These are phyloP conservation scores for Rhizopogon sp. DNA, from an alignment of 768 basidiomycete species.

Conservation along the genomic window DNA sequence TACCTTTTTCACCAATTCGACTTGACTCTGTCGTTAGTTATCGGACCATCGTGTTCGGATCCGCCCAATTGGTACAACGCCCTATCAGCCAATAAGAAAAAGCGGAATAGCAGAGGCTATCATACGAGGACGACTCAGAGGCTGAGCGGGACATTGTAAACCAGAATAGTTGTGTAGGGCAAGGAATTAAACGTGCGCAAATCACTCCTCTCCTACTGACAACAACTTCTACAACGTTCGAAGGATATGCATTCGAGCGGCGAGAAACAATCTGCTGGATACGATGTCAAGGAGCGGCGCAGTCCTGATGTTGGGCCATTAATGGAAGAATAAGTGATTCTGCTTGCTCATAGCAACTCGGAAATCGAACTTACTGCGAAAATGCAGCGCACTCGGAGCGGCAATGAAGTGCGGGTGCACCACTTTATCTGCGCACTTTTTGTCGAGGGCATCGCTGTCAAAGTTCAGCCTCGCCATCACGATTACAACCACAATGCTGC, in stretches of 20 bases:
- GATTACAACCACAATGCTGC: not conserved
- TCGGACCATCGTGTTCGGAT: not conserved
- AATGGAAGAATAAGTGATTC: not conserved
- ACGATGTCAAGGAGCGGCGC: not conserved
- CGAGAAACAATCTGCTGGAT: not conserved
- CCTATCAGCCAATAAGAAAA: not conserved
- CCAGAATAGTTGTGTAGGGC: not conserved
- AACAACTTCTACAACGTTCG: not conserved
- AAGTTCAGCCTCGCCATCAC: not conserved
- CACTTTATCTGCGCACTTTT: not conserved
- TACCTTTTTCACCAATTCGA: not conserved
- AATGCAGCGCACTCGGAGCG: not conserved
- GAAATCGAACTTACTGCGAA: not conserved
- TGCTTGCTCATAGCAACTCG: not conserved
- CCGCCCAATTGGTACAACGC: not conserved
- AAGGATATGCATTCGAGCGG: not conserved
- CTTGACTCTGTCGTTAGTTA: not conserved
- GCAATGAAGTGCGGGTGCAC: not conserved
- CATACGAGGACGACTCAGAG: not conserved
- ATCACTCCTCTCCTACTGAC: not conserved
- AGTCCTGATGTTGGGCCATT: not conserved
- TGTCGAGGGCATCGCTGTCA: not conserved
- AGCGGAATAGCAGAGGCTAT: not conserved
- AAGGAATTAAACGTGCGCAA: not conserved
- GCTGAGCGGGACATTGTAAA: not conserved